Evolutionary conservation across 2,329 filamentous ascomycete genomes (phyloP).

Genomic region (Xylariaceae sp.): DNA sequence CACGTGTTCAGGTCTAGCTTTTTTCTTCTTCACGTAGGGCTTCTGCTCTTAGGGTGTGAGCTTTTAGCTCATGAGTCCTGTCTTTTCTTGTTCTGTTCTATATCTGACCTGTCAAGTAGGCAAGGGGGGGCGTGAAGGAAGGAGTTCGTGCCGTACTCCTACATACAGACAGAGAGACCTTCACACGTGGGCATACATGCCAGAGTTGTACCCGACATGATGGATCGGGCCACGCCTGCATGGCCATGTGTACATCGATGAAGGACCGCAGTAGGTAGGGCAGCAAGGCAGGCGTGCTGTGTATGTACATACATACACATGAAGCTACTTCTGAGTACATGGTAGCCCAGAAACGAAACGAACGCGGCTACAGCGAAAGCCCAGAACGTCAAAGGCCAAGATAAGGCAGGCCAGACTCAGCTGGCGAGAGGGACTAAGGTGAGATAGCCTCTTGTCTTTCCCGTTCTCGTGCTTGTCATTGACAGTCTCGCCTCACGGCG

Average conservation of each 20-base stretch:
- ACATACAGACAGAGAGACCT: too few relatives aligned
- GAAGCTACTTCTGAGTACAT: too few relatives aligned
- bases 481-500: too few relatives aligned
- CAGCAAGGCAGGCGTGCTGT: neutral
- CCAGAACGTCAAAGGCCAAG: neutral
- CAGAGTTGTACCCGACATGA: neutral
- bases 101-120: neutral
- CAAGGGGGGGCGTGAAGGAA: neutral
- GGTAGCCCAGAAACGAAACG: too few relatives aligned
- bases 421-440: neutral
- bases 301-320: neutral
- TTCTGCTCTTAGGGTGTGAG: neutral
- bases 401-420: neutral
- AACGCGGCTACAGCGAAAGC: neutral
- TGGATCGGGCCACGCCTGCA: neutral
- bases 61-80: neutral
- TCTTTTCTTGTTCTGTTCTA: neutral
- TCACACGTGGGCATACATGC: too few relatives aligned
- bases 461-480: too few relatives aligned
- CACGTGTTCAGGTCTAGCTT: neutral
- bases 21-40: neutral
- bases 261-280: too few relatives aligned
- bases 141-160: neutral
- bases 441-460: too few relatives aligned
- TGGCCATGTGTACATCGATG: neutral